These are phyloP conservation scores for Mrakia gelida DNA, from an alignment of 768 basidiomycete genomes.

Conservation along the genomic window DNA sequence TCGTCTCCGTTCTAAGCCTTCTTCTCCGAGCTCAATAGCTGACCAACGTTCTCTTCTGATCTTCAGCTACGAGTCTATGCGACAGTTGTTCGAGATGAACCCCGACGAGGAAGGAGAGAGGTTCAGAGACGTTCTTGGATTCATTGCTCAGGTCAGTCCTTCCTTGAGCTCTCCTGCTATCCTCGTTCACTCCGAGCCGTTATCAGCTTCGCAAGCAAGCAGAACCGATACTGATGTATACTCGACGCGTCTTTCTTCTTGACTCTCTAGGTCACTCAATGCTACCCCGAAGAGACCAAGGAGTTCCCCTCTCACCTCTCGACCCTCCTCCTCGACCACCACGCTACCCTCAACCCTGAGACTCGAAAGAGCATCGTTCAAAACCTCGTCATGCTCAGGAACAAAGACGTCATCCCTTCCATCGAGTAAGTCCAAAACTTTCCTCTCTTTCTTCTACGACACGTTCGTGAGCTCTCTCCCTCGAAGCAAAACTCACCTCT, in stretches of 20 bases:
- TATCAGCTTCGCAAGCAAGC: not conserved
- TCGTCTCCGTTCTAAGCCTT: too few relatives aligned
- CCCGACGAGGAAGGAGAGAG: constrained; percentile 71
- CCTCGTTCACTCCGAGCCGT: not conserved
- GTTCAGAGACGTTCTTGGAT: constrained; percentile 80
- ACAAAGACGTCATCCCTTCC: constrained; percentile 86
- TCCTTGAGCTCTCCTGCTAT: not conserved
- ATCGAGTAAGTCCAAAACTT: constrained; percentile 73
- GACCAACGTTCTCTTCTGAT: constrained; percentile 45
- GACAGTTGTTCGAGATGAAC: constrained; percentile 74
- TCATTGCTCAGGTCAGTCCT: constrained; percentile 71
- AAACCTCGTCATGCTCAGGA: constrained; percentile 86
- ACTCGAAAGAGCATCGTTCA: constrained; percentile 79
- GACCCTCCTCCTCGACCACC: constrained; percentile 69
- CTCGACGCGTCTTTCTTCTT: not conserved
- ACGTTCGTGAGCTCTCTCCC: not conserved
- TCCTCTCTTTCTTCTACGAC: not conserved
- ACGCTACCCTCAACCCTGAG: constrained; percentile 69
- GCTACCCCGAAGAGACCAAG: constrained; percentile 86
- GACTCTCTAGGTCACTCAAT: constrained; percentile 65
- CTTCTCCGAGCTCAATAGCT: not conserved
- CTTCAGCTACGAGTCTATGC: constrained; percentile 65
- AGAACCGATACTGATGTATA: not conserved
- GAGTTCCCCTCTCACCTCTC: constrained; percentile 79
- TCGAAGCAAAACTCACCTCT: not conserved